These are phyloP conservation scores for Diaporthe batatas DNA, from an alignment of 2,329 filamentous ascomycete genomes.

Conservation along the genomic window DNA sequence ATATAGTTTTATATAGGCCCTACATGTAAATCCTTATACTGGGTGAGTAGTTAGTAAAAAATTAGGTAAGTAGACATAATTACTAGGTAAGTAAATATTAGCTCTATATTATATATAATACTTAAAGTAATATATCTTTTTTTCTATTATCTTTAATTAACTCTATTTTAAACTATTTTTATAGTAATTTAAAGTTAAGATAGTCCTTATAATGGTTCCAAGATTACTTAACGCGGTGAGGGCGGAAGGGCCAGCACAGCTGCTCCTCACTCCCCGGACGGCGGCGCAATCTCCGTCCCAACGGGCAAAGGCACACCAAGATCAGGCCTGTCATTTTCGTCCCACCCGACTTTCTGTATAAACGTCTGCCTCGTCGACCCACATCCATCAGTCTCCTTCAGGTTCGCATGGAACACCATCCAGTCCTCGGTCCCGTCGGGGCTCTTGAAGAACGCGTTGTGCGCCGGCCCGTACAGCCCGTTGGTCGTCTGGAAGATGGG, in stretches of 20 bases:
- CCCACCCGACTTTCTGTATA: background rate
- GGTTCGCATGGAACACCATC: conserved; percentile 5
- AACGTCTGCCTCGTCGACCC: background rate
- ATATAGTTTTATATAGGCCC: too few species aligned
- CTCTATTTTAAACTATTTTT: too few species aligned
- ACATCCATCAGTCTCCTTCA: background rate
- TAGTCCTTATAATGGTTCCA: too few species aligned
- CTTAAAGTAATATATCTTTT: too few species aligned
- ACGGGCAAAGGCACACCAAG: background rate
- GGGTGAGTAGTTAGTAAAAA: too few species aligned
- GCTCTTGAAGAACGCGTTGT: background rate
- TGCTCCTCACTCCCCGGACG: conserved; percentile 1
- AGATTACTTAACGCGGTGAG: too few species aligned
- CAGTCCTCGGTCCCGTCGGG: background rate
- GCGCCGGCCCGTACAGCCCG: conserved; percentile 1
- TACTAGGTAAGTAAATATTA: too few species aligned
- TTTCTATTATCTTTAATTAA: too few species aligned
- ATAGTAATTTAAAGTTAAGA: too few species aligned
- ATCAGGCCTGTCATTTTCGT: background rate
- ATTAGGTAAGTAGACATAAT: too few species aligned
- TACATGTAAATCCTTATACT: too few species aligned
- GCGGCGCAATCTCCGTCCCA: background rate
- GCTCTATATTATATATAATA: too few species aligned
- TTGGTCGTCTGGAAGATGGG: background rate
- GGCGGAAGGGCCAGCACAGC: background rate